phyloP scores from a whole-genome alignment of 225 moss, liverwort and hornwort species.

The Anthoceros angustus region DNA sequence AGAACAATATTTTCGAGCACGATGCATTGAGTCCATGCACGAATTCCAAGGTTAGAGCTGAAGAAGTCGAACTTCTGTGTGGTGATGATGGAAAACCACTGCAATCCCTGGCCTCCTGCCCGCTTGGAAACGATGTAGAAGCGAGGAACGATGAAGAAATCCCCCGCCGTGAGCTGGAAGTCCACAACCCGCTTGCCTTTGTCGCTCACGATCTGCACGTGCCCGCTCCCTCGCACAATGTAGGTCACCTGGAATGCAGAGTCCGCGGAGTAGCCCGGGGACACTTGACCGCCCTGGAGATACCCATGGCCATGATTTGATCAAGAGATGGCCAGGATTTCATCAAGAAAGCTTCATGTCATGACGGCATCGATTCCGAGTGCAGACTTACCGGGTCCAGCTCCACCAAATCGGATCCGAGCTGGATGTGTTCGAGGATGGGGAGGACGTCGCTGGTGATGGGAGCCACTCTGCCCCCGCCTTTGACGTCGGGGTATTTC shows the following conservation, averaged over 20 bases:
- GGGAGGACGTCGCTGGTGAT: not conserved
- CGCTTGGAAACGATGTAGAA: constrained; percentile 2
- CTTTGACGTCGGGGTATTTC: not conserved
- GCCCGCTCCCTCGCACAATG: not conserved
- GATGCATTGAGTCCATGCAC: no score
- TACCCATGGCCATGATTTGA: no score
- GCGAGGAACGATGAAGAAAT: not conserved
- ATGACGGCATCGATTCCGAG: no score
- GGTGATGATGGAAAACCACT: not conserved
- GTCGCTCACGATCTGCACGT: not conserved
- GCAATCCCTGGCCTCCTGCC: not conserved
- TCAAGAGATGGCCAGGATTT: no score
- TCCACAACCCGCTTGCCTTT: not conserved
- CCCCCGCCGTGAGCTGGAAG: not conserved
- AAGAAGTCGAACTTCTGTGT: not conserved
- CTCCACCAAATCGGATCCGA: not conserved
- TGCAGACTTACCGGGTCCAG: not conserved
- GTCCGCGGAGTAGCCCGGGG: not conserved
- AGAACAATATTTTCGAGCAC: no score
- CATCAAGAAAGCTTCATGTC: no score
- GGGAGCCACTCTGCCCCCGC: not conserved
- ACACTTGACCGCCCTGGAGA: not conserved
- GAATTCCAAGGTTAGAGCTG: no score
- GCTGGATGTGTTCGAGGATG: not conserved
- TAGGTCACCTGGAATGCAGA: not conserved